Conservation (phyloP, 495 filamentous ascomycete genomes). For the Hypoxylon fuscum region DNA sequence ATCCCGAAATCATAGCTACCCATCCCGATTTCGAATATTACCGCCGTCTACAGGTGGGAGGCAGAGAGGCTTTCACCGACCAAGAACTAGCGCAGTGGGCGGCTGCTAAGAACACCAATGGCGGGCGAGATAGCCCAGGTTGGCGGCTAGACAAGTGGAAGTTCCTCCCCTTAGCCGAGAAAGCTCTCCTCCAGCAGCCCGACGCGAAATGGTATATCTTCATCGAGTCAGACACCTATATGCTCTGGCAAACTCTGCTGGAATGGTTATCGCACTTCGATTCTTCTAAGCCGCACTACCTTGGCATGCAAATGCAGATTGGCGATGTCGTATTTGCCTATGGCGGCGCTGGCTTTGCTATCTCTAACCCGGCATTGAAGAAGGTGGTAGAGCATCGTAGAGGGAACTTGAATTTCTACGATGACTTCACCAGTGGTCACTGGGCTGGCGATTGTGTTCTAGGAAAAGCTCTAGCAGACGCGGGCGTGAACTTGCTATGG, state of each 20-base stretch:
- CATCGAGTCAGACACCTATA: constrained; percentile 70
- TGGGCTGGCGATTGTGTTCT: constrained; percentile 66
- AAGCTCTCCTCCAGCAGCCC: constrained; percentile 55
- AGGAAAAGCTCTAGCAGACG: constrained; percentile 55
- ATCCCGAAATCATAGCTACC: constrained; percentile 39
- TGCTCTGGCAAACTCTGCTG: constrained; percentile 65
- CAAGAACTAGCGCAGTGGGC: constrained; percentile 41
- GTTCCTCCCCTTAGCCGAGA: constrained; percentile 68
- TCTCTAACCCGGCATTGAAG: constrained; percentile 61
- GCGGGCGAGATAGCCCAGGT: constrained; percentile 42
- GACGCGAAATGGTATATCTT: constrained; percentile 71
- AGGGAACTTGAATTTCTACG: constrained; percentile 38
- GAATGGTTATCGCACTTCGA: constrained; percentile 60
- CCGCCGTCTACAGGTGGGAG: constrained; percentile 39
- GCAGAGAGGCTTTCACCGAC: constrained; percentile 37
- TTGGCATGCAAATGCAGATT: constrained; percentile 57
- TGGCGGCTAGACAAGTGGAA: constrained; percentile 75
- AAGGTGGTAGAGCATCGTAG: constrained; percentile 45
- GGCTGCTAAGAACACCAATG: constrained; percentile 40
- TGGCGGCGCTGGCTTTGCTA: constrained; percentile 62
- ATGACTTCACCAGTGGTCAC: constrained; percentile 49
- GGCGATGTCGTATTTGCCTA: constrained; percentile 59
- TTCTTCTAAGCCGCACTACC: constrained; percentile 55
- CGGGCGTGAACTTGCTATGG: constrained; percentile 54
- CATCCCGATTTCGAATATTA: constrained; percentile 49